Evolutionary conservation across 805 yeast genomes (phyloP).

Genomic region (Lipomyces orientalis): DNA sequence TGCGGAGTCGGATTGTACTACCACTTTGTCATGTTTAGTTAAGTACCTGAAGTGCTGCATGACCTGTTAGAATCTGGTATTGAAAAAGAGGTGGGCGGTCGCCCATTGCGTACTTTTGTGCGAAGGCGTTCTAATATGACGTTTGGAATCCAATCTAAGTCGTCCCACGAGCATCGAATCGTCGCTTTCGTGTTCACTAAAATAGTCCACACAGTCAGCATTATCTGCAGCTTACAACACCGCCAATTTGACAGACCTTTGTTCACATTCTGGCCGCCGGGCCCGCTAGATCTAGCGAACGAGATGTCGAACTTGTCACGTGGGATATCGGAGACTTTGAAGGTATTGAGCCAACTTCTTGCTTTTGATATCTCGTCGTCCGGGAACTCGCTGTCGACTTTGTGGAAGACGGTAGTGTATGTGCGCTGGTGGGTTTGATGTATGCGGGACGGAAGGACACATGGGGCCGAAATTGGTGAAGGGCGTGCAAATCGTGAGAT

Average conservation of each 20-base stretch:
- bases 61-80: background rate
- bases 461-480: background rate
- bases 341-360: slow-evolving; percentile 52
- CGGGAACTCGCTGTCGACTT: slow-evolving; percentile 8
- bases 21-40: slow-evolving; percentile 59
- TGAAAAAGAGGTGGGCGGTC: background rate
- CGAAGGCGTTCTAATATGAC: slow-evolving; percentile 53
- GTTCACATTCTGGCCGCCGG: slow-evolving; percentile 89
- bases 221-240: too few relatives aligned
- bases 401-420: slow-evolving; percentile 8
- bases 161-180: slow-evolving; percentile 55
- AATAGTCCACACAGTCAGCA: background rate
- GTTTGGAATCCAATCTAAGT: slow-evolving; percentile 64
- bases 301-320: slow-evolving; percentile 51
- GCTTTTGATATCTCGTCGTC: slow-evolving; percentile 40
- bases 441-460: background rate
- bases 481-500: background rate
- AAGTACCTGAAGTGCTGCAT: slow-evolving; percentile 56
- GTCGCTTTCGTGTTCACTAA: slow-evolving; percentile 65
- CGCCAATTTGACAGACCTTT: slow-evolving; percentile 52
- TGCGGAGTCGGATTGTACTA: slow-evolving; percentile 64
- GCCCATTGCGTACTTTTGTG: slow-evolving; percentile 34
- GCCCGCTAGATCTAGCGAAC: slow-evolving; percentile 72
- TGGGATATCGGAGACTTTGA: slow-evolving; percentile 52
- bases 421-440: background rate